Conservation (phyloP, 257 asterid genomes). For the Nicotiana obtusifolia region DNA sequence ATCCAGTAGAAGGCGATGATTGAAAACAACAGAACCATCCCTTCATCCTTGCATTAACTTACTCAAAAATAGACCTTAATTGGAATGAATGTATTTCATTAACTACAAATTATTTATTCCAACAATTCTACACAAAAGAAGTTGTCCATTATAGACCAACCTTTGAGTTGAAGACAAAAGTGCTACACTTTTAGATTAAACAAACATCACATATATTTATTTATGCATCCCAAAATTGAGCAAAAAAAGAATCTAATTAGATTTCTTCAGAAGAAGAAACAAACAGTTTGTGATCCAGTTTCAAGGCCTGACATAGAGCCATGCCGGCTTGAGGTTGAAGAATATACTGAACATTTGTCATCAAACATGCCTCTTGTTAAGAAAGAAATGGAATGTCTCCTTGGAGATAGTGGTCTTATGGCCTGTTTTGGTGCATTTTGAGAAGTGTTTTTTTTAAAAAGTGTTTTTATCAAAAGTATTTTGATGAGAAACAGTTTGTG, state of each 20-base stretch:
- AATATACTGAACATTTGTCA: slow-evolving; percentile 57
- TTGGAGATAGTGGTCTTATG: slow-evolving; percentile 73
- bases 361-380: slow-evolving; percentile 69
- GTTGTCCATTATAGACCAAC: neutral
- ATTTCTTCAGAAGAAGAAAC: slow-evolving; percentile 6
- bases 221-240: neutral
- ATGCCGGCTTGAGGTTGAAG: slow-evolving; percentile 50
- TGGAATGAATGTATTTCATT: neutral
- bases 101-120: neutral
- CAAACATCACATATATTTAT: neutral
- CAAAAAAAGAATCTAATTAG: neutral
- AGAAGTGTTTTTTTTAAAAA: too few species aligned
- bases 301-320: slow-evolving; percentile 69
- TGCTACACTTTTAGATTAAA: neutral
- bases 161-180: neutral
- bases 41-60: neutral
- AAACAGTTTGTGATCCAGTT: slow-evolving; percentile 73
- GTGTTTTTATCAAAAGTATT: too few species aligned
- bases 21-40: neutral
- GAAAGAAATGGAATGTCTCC: slow-evolving; percentile 70
- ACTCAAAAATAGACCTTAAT: neutral
- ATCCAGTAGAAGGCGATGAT: neutral
- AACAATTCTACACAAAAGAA: neutral
- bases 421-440: too few species aligned
- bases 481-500: too few species aligned